Evolutionary conservation across 2,329 filamentous ascomycete species (phyloP).

Genomic region (Botrytis medusae): DNA sequence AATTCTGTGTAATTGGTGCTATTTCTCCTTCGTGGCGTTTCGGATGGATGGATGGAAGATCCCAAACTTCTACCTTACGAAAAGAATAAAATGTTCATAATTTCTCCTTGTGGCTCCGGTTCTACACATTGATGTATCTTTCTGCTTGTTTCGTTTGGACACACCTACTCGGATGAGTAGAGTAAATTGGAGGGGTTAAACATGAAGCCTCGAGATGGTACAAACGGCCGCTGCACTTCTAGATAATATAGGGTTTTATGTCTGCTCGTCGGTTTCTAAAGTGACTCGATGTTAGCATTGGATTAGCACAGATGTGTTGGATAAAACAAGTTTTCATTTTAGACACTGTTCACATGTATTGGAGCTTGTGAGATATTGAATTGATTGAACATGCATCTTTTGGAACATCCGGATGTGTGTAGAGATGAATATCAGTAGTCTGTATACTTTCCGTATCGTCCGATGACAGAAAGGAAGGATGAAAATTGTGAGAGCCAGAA

Average conservation of each 20-base stretch:
- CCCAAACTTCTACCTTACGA: not conserved
- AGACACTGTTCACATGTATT: not conserved
- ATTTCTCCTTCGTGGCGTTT: not conserved
- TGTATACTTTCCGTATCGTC: too few species aligned
- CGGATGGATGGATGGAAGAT: not conserved
- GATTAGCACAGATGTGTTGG: not conserved
- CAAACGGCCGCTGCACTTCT: not conserved
- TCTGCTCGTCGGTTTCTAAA: not conserved
- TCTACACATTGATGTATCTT: not conserved
- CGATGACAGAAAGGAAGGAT: not conserved
- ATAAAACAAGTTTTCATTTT: not conserved
- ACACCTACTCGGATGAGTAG: not conserved
- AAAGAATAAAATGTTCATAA: not conserved
- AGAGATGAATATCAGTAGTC: not conserved
- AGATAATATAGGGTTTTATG: not conserved
- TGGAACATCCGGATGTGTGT: not conserved
- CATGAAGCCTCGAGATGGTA: not conserved
- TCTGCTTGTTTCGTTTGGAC: not conserved
- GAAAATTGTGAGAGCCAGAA: too few species aligned
- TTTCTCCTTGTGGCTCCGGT: not conserved
- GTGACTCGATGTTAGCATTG: not conserved
- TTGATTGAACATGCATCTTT: not conserved
- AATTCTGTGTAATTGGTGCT: not conserved
- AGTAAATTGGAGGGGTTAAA: not conserved
- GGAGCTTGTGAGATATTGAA: not conserved